Conservation (phyloP, 2,329 filamentous ascomycete species). For the Blastomyces silverae region DNA sequence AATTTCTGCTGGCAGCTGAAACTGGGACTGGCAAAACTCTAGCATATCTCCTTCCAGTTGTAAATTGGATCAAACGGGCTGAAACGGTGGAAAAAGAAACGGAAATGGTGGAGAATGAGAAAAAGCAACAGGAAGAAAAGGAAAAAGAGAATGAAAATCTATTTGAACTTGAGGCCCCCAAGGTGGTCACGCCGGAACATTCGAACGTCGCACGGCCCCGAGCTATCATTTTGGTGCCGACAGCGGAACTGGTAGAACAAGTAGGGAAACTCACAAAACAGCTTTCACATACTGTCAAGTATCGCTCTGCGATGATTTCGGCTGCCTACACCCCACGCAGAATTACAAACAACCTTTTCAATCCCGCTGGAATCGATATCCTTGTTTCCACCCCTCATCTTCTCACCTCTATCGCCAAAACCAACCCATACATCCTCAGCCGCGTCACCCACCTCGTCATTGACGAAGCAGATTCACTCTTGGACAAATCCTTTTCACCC, state of each 20-base stretch:
- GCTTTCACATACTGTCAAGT: conserved; percentile 79
- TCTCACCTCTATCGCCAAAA: conserved; percentile 77
- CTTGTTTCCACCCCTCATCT: conserved; percentile 84
- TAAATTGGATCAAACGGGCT: conserved; percentile 76
- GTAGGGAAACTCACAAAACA: conserved; percentile 74
- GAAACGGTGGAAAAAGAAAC: conserved; percentile 60
- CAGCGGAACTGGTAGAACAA: conserved; percentile 84
- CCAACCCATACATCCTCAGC: conserved; percentile 87
- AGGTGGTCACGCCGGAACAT: conserved; percentile 62
- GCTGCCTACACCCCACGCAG: conserved; percentile 67
- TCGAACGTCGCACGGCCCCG: conserved; percentile 67
- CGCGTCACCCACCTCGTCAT: conserved; percentile 81
- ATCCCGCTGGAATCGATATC: conserved; percentile 72
- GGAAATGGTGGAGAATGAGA: conserved; percentile 54
- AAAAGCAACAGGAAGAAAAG: conserved; percentile 49
- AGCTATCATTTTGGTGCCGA: conserved; percentile 81
- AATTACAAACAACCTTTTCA: conserved; percentile 80
- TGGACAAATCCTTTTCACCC: conserved; percentile 86
- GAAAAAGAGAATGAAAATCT: conserved; percentile 45
- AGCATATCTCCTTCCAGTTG: conserved; percentile 76
- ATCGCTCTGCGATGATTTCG: conserved; percentile 75
- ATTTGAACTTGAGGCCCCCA: conserved; percentile 55
- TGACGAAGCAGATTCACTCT: conserved; percentile 92
- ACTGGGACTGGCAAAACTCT: conserved; percentile 96
- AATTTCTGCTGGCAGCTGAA: conserved; percentile 84